Evolutionary conservation across 2,329 filamentous ascomycete genomes (phyloP), one percentile per base, ranked within the genome.

Genomic region (Cryphonectria carpinicola): DNA sequence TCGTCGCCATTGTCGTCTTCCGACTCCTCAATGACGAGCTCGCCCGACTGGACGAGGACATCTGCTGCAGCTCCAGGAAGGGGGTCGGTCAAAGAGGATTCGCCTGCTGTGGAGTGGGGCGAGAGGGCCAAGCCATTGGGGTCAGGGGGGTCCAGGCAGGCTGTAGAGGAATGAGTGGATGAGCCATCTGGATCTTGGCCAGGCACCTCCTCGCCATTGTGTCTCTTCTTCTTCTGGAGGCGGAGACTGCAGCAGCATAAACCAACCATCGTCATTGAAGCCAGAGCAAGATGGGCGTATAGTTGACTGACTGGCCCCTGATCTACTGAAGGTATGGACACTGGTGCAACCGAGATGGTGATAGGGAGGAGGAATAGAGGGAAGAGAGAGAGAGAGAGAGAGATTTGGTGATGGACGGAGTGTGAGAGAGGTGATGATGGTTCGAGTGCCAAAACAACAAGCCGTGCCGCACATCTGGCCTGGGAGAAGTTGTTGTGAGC

Each of bases 1-100:
- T 80, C 79, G n/a, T 84, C 83, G 41, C 81, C 77, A 37, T 82
- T 80, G n/a, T 84, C 83, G 41, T 81, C 78, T 25, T 82, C 80
- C 3, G 82, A 83, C 64, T 84, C 80, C 39, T 82, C 79, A 6
- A 79, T 77, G 11, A 78, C 75, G 0, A 83, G 74, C 25, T 81
- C 77, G 28, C 75, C 77, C 8, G 79, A 74, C 32, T 77, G 73
- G 17, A 75, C 71, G 2, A 72, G 72, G 32, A 66, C 63, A 25
- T 76, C 74, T 17, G 72, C 62, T 7, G 75, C 70, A 28, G 71
- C 68, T 25, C 67, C 71, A 1, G 73, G 73, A 7, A 73, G 71
- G 1, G 73, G 74, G 19, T 73, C 69, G 2, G 75, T 73, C 17
- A 74, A 65, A 13, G 76, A 76, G 6, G 71, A 70, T 19, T 70